These are phyloP conservation scores for Malbranchea zuffiana DNA, from an alignment of 2,329 filamentous ascomycete species.

Conservation along the genomic window DNA sequence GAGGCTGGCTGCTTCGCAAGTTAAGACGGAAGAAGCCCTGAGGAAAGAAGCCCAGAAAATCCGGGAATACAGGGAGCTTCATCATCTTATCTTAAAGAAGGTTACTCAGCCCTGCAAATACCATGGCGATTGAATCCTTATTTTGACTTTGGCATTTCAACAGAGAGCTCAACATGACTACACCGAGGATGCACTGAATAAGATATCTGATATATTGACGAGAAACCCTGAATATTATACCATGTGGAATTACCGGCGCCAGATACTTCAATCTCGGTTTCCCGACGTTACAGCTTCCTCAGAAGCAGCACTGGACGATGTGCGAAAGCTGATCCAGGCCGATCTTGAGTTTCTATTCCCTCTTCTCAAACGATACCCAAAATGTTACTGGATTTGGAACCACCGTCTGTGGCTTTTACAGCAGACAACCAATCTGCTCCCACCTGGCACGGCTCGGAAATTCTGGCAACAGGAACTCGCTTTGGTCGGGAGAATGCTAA, in stretches of 20 bases:
- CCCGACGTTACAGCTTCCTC: constrained; percentile 10
- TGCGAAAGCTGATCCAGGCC: constrained; percentile 49
- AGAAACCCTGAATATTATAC: constrained; percentile 41
- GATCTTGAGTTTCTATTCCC: constrained; percentile 78
- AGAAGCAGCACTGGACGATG: constrained; percentile 28
- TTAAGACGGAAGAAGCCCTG: constrained; percentile 58
- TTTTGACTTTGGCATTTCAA: background rate
- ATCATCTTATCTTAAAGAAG: constrained; percentile 55
- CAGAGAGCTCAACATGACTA: constrained; percentile 33
- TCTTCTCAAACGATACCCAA: constrained; percentile 73
- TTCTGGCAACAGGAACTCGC: constrained; percentile 79
- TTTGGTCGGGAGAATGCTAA: constrained; percentile 78
- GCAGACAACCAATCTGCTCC: constrained; percentile 56
- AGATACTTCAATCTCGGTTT: constrained; percentile 54
- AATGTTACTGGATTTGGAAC: constrained; percentile 99
- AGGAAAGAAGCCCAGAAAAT: constrained; percentile 66
- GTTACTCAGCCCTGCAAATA: constrained; percentile 33
- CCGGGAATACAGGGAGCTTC: constrained; percentile 59
- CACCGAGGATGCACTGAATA: constrained; percentile 33
- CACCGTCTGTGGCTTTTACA: constrained; percentile 78
- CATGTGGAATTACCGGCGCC: constrained; percentile 50
- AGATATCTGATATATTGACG: constrained; percentile 34
- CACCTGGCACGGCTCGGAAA: constrained; percentile 43
- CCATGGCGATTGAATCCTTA: background rate
- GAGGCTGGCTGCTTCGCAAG: constrained; percentile 49